phyloP scores from a whole-genome alignment of 1,284 basidiomycete genomes.

The Entoloma clypeatum region DNA sequence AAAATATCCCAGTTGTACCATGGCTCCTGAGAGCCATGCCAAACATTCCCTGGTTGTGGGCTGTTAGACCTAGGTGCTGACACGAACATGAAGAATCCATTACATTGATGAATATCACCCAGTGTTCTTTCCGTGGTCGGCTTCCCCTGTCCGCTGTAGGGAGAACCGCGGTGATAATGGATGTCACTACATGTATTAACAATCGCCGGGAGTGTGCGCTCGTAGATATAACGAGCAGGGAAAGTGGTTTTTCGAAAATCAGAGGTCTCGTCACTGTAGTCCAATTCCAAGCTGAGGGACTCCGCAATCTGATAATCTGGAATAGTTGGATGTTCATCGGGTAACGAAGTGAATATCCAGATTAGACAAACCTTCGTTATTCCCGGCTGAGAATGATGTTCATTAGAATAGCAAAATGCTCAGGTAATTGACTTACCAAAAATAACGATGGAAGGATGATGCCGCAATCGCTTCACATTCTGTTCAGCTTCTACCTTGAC shows the following conservation, averaged over 20 bases:
- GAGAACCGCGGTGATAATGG: conserved; percentile 80
- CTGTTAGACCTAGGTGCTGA: conserved; percentile 6
- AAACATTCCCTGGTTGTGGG: conserved; percentile 70
- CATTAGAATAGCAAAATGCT: conserved; percentile 1
- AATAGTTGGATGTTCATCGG: conserved; percentile 1
- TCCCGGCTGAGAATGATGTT: conserved; percentile 55
- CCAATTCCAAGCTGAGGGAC: conserved; percentile 65
- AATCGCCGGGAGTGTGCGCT: conserved; percentile 71
- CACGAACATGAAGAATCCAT: conserved; percentile 39
- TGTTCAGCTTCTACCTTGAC: conserved; percentile 69
- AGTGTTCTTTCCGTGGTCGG: conserved; percentile 69
- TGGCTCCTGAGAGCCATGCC: conserved; percentile 84
- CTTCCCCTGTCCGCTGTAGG: conserved; percentile 80
- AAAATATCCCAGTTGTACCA: conserved; percentile 90
- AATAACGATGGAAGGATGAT: conserved; percentile 81
- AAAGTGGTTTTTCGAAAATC: conserved; percentile 83
- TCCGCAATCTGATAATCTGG: conserved; percentile 82
- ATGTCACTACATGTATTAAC: conserved; percentile 63
- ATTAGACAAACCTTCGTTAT: conserved; percentile 68
- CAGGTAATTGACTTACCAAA: conserved; percentile 49
- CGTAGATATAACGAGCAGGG: conserved; percentile 86
- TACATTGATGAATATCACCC: conserved; percentile 87
- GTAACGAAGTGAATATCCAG: conserved; percentile 1
- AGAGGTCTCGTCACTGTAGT: conserved; percentile 77
- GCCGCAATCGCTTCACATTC: conserved; percentile 68